These are phyloP conservation scores for Coprinopsis strossmayeri DNA, from an alignment of 768 basidiomycete species.

Conservation along the genomic window DNA sequence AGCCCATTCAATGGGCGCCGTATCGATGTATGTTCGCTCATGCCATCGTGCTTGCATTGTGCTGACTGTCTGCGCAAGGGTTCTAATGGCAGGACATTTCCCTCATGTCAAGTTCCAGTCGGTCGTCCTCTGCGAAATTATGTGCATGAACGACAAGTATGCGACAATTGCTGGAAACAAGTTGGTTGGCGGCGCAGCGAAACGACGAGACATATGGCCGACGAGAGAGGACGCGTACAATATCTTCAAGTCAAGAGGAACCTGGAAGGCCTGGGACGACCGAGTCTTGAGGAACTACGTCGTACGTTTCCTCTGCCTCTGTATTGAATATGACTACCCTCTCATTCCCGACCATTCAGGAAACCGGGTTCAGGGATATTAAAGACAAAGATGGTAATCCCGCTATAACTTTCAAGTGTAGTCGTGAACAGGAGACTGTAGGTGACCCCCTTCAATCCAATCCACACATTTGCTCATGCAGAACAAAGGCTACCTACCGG, in stretches of 20 bases:
- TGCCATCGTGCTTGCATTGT: neutral
- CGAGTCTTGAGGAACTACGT: constrained; percentile 37
- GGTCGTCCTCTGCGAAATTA: constrained; percentile 40
- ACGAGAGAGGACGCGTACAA: constrained; percentile 41
- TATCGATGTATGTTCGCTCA: constrained; percentile 38
- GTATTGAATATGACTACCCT: too few relatives aligned
- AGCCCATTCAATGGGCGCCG: constrained; percentile 52
- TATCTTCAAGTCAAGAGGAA: constrained; percentile 27
- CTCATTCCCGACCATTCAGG: too few relatives aligned
- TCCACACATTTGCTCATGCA: too few relatives aligned
- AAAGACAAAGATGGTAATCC: too few relatives aligned
- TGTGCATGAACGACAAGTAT: constrained; percentile 25
- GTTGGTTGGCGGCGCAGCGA: constrained; percentile 25
- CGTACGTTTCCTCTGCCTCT: too few relatives aligned
- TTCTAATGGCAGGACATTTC: constrained; percentile 35
- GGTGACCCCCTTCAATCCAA: too few relatives aligned
- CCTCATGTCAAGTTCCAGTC: constrained; percentile 31
- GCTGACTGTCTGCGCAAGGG: constrained; percentile 18
- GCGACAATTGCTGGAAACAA: constrained; percentile 11
- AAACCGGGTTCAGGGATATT: too few relatives aligned
- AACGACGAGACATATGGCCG: constrained; percentile 45
- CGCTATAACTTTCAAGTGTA: constrained; percentile 46
- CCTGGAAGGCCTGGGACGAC: constrained; percentile 46
- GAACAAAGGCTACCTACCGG: constrained; percentile 38
- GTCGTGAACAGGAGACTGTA: constrained; percentile 39